A percentile compares a stretch with the other conserved stretches of the same genome.
These are phyloP conservation scores for Platanthera zijinensis DNA, from an alignment of 106 monocot species.

Conservation along the genomic window DNA sequence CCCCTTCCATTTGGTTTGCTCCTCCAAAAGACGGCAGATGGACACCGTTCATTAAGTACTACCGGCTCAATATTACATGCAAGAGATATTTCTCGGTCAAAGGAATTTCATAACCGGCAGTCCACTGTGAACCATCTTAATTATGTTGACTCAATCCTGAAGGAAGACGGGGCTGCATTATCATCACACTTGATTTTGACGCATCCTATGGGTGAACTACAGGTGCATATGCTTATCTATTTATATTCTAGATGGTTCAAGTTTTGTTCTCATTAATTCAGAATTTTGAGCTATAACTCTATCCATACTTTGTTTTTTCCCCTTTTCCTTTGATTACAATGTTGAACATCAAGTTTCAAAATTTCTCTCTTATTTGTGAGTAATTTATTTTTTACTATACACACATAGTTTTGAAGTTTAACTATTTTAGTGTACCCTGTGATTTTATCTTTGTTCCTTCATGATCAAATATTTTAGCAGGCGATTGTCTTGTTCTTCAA, in stretches of 20 bases:
- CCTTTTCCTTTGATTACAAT: conserved; percentile 1
- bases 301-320: neutral
- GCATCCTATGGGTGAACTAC: conserved; percentile 85
- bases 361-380: neutral
- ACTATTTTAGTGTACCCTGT: neutral
- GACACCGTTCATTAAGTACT: conserved; percentile 28
- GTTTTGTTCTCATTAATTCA: neutral
- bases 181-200: conserved; percentile 81
- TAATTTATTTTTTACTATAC: neutral
- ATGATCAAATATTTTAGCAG: neutral
- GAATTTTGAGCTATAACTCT: neutral
- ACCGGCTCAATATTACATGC: conserved; percentile 43
- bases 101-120: conserved; percentile 36
- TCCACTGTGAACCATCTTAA: conserved; percentile 18
- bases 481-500: neutral
- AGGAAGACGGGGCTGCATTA: conserved; percentile 30
- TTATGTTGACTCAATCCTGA: conserved; percentile 37
- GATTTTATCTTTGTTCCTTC: neutral
- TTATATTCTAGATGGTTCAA: neutral
- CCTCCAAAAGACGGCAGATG: conserved; percentile 64
- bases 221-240: conserved; percentile 35
- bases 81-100: conserved; percentile 50
- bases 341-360: neutral
- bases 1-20: conserved; percentile 84
- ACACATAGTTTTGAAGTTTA: neutral